Evolutionary conservation across 1,284 basidiomycete genomes (phyloP).

Genomic region (Apiotrichum akiyoshidainum): DNA sequence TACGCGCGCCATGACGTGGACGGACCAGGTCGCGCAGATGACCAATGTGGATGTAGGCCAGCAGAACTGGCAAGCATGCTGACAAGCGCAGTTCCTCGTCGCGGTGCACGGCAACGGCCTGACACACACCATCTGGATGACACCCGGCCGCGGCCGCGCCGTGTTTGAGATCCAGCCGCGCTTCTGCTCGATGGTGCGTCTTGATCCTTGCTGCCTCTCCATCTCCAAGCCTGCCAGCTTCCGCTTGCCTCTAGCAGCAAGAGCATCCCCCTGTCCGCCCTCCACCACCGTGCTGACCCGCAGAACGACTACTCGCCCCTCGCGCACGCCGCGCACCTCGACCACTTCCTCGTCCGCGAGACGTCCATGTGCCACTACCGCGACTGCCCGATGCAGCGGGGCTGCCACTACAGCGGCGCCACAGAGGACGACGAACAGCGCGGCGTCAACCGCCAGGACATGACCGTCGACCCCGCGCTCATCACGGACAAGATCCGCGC

Average conservation of each 20-base stretch:
- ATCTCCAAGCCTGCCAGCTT: too few relatives aligned
- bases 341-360: slow-evolving; percentile 28
- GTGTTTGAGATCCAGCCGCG: slow-evolving; percentile 49
- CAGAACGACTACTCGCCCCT: slow-evolving; percentile 32
- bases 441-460: slow-evolving; percentile 9
- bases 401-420: slow-evolving; percentile 2
- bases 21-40: slow-evolving; percentile 13
- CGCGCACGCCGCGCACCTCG: slow-evolving; percentile 27
- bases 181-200: slow-evolving; percentile 15
- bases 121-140: slow-evolving; percentile 73
- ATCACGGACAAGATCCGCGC: slow-evolving; percentile 14
- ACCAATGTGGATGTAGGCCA: slow-evolving; percentile 3
- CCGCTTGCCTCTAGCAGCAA: too few relatives aligned
- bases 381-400: slow-evolving; percentile 14
- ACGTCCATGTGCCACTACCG: slow-evolving; percentile 11
- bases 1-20: slow-evolving; percentile 4
- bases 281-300: neutral
- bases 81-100: slow-evolving; percentile 64
- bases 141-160: slow-evolving; percentile 61
- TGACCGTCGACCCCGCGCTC: slow-evolving; percentile 8
- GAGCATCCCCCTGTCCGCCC: too few relatives aligned
- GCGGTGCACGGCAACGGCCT: slow-evolving; percentile 76
- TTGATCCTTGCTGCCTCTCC: too few relatives aligned
- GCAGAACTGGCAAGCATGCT: neutral
- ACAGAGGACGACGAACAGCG: neutral